Evolutionary conservation across 140 eudicot genomes (phyloP), one percentile per base, ranked within the genome.

Genomic region (Flaveria floridana): DNA sequence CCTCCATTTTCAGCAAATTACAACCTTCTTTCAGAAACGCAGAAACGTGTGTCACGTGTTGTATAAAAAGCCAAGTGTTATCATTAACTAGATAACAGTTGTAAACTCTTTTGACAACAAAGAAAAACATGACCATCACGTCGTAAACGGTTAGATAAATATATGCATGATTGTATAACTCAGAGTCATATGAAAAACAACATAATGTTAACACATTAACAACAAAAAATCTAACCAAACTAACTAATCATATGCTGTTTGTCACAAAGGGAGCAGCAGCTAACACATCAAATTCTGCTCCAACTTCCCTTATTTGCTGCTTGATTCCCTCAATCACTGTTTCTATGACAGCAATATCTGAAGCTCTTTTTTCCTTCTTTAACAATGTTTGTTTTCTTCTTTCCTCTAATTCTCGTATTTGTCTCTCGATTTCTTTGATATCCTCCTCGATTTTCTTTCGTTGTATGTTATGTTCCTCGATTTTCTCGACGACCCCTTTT

Each of bases 341-440:
- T 82, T 82, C 53, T 82, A 87, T 64, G 0, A 9, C 14, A 19
- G n/a, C 75, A 30, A 91, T 69, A 52, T 84, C 85, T 5, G 66
- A 55, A 44, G 71, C 74, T 69, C 66, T 73, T 37, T 15, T 62
- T 66, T 73, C 81, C 77, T 77, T 82, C 26, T 13, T 55, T 2
- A 80, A 30, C 71, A 52, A 0, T 7, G 68, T 75, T 7, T 56
- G 52, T 4, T 77, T 63, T 2, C 51, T 85, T 75, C 59, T 83
- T 42, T 77, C 89, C 70, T 77, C 83, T 73, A 93, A 58, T 78
- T 83, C 81, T 75, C 16, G n/a, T 10, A 90, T 75, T 76, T 76
- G 80, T 73, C 81, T 84, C 0, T 77, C 73, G 0, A 93, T 55
- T 66, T 78, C 86, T 0, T 21, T 28, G 2, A 88, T 72, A 66